These are phyloP conservation scores for Pyrenochaeta sp. DNA, from an alignment of 2,329 filamentous ascomycete species.

Conservation along the genomic window DNA sequence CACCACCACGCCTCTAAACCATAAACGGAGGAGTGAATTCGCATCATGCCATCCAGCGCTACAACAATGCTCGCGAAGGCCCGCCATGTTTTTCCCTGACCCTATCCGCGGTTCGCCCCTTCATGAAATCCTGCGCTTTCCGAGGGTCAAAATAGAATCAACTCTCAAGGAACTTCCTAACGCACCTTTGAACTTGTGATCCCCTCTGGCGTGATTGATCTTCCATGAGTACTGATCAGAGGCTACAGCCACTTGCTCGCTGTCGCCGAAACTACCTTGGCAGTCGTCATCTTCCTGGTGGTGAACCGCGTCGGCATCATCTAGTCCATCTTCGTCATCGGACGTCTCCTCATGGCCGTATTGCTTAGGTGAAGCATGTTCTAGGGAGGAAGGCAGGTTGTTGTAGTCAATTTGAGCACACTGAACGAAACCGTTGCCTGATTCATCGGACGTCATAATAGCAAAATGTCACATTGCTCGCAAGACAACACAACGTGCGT, in stretches of 20 bases:
- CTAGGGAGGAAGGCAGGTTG: too few relatives aligned
- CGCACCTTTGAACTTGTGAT: constrained; percentile 10
- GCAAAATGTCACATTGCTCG: too few relatives aligned
- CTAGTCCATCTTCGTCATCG: background rate
- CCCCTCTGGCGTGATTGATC: constrained; percentile 11
- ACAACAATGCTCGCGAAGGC: too few relatives aligned
- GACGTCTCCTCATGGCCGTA: constrained; percentile 1
- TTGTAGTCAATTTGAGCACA: too few relatives aligned
- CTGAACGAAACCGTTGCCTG: too few relatives aligned
- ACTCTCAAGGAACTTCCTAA: background rate
- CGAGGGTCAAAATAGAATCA: background rate
- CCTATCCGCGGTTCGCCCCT: too few relatives aligned
- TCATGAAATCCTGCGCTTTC: constrained; percentile 6
- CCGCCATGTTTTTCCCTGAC: too few relatives aligned
- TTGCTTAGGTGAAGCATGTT: too few relatives aligned
- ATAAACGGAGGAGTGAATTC: background rate
- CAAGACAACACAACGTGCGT: too few relatives aligned
- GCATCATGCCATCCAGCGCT: too few relatives aligned
- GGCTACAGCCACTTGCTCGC: constrained; percentile 10
- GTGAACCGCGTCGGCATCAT: background rate
- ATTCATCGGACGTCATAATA: too few relatives aligned
- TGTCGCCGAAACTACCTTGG: constrained; percentile 9
- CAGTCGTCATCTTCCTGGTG: constrained; percentile 2
- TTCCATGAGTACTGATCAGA: constrained; percentile 9
- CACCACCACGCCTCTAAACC: background rate